phyloP scores from a whole-genome alignment of 1,284 basidiomycete genomes.

The Leccinum pallidistipes region DNA sequence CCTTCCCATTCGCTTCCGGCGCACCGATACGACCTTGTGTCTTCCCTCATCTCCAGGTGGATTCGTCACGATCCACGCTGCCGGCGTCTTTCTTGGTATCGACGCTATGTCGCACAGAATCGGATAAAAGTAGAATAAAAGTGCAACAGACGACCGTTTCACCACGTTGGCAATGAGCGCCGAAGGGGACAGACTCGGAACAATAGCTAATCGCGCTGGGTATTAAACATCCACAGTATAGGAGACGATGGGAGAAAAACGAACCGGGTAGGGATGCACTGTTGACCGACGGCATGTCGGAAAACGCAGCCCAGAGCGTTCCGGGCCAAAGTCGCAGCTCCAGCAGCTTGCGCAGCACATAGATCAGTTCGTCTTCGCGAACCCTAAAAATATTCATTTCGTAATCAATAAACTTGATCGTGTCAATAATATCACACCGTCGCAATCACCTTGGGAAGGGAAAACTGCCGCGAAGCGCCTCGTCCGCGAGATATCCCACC shows the following conservation, averaged over 20 bases:
- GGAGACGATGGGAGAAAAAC: constrained; percentile 17
- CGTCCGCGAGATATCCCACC: constrained; percentile 78
- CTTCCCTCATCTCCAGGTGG: constrained; percentile 2
- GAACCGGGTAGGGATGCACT: constrained; percentile 55
- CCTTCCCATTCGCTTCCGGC: constrained; percentile 34
- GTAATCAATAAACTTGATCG: not conserved
- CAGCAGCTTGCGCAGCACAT: constrained; percentile 77
- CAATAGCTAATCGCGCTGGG: constrained; percentile 36
- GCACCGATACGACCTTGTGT: constrained; percentile 24
- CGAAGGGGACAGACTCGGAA: constrained; percentile 46
- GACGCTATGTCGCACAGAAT: constrained; percentile 78
- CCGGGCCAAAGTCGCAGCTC: constrained; percentile 71
- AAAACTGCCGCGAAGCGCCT: constrained; percentile 75
- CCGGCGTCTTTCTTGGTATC: constrained; percentile 61
- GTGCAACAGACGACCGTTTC: constrained; percentile 71
- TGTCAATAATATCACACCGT: not conserved
- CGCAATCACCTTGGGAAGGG: constrained; percentile 75
- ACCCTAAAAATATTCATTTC: constrained; percentile 45
- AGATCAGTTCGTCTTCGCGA: constrained; percentile 88
- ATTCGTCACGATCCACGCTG: constrained; percentile 54
- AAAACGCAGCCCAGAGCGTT: constrained; percentile 72
- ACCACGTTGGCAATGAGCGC: constrained; percentile 65
- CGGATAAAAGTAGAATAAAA: constrained; percentile 84
- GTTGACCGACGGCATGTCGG: constrained; percentile 58
- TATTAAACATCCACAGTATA: not conserved